Percentiles rank a stretch among this genome's conserved stretches.
These are phyloP conservation scores for Ailanthus altissimus DNA, from an alignment of 345 rosid species.

Conservation along the genomic window DNA sequence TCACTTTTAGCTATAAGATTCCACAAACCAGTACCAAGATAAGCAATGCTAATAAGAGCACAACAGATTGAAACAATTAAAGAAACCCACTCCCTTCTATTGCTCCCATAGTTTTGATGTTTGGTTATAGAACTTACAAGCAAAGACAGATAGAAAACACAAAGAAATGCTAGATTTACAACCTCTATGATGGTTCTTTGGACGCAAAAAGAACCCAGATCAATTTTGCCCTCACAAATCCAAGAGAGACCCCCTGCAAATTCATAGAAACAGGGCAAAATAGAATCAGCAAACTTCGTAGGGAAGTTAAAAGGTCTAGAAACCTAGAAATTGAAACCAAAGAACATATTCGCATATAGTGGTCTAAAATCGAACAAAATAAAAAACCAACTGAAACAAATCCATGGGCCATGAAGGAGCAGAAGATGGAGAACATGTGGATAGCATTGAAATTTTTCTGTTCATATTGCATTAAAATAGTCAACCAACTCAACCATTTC, in stretches of 20 bases:
- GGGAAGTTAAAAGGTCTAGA: neutral
- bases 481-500: neutral
- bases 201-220: slow-evolving; percentile 49
- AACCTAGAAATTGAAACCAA: neutral
- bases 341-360: no score
- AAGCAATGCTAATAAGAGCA: slow-evolving; percentile 42
- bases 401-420: no score
- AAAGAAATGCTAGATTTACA: slow-evolving; percentile 53
- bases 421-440: no score
- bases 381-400: no score
- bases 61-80: slow-evolving; percentile 45
- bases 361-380: no score
- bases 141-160: slow-evolving; percentile 54
- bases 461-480: neutral
- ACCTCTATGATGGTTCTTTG: slow-evolving; percentile 59
- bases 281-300: neutral
- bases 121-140: slow-evolving; percentile 33
- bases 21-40: slow-evolving; percentile 44
- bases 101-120: neutral
- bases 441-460: neutral
- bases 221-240: slow-evolving; percentile 52
- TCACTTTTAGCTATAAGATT: slow-evolving; percentile 23
- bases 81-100: slow-evolving; percentile 45
- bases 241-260: slow-evolving; percentile 51
- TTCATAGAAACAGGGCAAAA: neutral